phyloP scores from a whole-genome alignment of 805 yeast genomes.

The Candida ipomoeae region DNA sequence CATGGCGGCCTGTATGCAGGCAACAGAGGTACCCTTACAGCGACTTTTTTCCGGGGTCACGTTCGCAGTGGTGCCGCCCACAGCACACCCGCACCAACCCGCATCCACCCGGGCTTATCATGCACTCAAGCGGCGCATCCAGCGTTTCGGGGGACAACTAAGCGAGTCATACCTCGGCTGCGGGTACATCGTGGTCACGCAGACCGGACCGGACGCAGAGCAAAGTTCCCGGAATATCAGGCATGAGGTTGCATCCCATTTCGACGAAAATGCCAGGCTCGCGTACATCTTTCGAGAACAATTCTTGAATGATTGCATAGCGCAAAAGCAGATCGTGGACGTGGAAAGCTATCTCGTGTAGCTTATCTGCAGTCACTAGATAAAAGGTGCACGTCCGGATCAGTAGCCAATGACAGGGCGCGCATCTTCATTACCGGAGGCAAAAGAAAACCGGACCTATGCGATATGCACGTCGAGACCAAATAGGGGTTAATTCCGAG shows the following conservation, averaged over 20 bases:
- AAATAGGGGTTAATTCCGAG: no score
- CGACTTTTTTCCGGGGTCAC: conserved; percentile 33
- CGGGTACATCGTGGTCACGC: conserved; percentile 38
- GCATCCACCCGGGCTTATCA: not conserved
- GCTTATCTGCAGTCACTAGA: not conserved
- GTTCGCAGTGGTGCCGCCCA: conserved; percentile 26
- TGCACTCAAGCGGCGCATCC: conserved; percentile 23
- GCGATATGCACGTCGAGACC: no score
- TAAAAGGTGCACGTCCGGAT: no score
- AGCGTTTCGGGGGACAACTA: conserved; percentile 42
- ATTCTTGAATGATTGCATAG: conserved; percentile 26
- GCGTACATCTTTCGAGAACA: conserved; percentile 33
- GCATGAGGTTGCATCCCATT: conserved; percentile 12
- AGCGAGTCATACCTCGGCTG: conserved; percentile 17
- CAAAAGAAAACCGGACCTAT: no score
- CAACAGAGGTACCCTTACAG: conserved; percentile 17
- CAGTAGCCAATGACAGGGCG: no score
- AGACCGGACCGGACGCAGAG: not conserved
- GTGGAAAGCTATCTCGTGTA: conserved; percentile 1
- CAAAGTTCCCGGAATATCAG: conserved; percentile 3
- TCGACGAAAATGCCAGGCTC: conserved; percentile 18
- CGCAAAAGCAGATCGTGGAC: conserved; percentile 8
- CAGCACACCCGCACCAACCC: not conserved
- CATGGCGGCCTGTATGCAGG: not conserved
- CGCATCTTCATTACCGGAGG: not conserved